Base-by-base conservation (phyloP, 768 basidiomycete genomes). In the Russula compacta region DNA sequence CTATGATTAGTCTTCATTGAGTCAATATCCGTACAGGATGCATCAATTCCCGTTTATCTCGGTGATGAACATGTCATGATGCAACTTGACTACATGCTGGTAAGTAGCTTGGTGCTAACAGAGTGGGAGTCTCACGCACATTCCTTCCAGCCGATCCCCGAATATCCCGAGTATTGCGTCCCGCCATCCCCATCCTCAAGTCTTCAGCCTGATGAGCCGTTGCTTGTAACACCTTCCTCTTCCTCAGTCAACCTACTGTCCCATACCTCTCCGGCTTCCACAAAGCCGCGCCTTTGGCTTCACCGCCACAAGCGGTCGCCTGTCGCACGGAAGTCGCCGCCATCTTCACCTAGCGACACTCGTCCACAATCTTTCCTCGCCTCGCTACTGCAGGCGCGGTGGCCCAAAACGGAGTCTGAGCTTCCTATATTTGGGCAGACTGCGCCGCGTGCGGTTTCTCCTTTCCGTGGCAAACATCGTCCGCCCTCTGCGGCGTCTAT, bases 271-370 rank as follows among this genome's bases (percentile, higher is more conserved):
- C 60, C 65, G 35, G 67, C 67, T 56, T 66, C 71, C 33, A 66
- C 71, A 50, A 67, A 72, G 43, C 72, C 71, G 38, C 74, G 75
- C 21, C 77, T 79, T 66, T 81, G 79, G 79, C 73, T 81, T 49
- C 78, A 79, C 64, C 76, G 79, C 47, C 74, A 72, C 76, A 77
- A 49, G 76, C 73, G 66, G 70, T 74, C 10, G 64, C 74, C 46
- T 56, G 66, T 46, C 17, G 64, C 21, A 61, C 68, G 46, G 52
- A 58, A 44, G 47, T 62, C 53, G 5, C 59, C 65, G 3, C 46
- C 59, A 5, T 39, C 64, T 32, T 64, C 65, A 2, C 58, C 65
- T 9, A 60, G 29, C 32, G 64, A 66, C 46, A 12, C 60, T 10
- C 59, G 57, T 6, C 55, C 60, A 8, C 61, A 63, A 32, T 64